Evolutionary conservation across 2,329 filamentous ascomycete species (phyloP).

Genomic region (Sporothrix pallida): DNA sequence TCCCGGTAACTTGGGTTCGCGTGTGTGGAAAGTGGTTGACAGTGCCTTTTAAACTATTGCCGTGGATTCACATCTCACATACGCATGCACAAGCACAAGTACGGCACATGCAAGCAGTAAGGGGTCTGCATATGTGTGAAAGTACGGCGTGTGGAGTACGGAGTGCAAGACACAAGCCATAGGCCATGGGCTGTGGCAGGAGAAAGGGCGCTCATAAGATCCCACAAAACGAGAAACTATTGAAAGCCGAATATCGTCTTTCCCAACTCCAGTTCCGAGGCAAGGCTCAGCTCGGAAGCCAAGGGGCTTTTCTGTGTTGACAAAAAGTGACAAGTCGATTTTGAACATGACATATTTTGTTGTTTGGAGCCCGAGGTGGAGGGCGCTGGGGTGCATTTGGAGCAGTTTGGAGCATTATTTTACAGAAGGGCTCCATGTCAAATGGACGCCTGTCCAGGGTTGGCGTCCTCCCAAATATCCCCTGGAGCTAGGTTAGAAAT

Average conservation of each 20-base stretch:
- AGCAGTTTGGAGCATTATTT: background rate
- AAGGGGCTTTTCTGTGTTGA: background rate
- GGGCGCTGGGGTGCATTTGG: background rate
- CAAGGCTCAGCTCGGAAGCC: background rate
- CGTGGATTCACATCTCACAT: background rate
- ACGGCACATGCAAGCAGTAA: conserved; percentile 5
- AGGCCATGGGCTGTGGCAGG: too few species aligned
- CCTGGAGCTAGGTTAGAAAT: background rate
- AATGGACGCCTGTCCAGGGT: conserved; percentile 7
- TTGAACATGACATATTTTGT: background rate
- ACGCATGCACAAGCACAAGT: background rate
- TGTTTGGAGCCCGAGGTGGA: background rate
- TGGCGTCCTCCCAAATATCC: too few species aligned
- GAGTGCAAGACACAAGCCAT: background rate
- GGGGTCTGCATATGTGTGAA: conserved; percentile 9
- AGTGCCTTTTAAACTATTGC: background rate
- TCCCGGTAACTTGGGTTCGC: conserved; percentile 7
- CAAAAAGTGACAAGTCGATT: conserved; percentile 16
- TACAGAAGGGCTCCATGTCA: conserved; percentile 8
- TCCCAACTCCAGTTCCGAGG: background rate
- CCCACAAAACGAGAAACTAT: background rate
- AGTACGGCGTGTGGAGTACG: background rate
- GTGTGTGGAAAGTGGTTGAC: background rate
- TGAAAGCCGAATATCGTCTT: background rate
- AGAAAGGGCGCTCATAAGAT: background rate